Percentiles rank a stretch among this genome's conserved stretches.
Evolutionary conservation across 768 basidiomycete genomes (phyloP).

Genomic region (Panaeolus papilionaceus): DNA sequence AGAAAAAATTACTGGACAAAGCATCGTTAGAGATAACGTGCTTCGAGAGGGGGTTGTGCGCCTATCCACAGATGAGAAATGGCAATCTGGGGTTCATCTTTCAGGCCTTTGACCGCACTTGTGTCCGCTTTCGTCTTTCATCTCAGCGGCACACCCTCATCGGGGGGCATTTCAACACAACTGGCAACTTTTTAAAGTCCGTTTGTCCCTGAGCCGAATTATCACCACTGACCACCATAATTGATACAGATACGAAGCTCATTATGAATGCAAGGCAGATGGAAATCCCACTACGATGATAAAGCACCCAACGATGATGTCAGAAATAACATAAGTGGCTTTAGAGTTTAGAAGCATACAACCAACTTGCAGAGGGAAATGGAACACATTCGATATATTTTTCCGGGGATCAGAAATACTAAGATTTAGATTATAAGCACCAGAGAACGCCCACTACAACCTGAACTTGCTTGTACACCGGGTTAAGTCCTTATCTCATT

Average conservation of each 20-base stretch:
- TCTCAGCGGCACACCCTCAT: background rate
- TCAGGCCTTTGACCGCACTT: background rate
- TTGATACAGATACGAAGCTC: background rate
- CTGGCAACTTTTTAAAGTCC: background rate
- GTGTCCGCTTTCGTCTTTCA: background rate
- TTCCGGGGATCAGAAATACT: background rate
- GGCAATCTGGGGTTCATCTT: background rate
- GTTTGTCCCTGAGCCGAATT: background rate
- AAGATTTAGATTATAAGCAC: no score
- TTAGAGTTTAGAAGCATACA: background rate
- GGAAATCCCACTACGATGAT: background rate
- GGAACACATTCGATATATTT: background rate
- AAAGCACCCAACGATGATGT: background rate
- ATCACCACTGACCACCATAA: background rate
- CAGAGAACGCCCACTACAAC: no score
- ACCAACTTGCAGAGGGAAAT: no score
- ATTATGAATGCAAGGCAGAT: background rate
- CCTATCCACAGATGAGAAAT: background rate
- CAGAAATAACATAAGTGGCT: constrained; percentile 13
- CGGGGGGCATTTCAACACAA: background rate
- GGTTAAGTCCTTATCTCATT: background rate
- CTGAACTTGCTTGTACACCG: background rate
- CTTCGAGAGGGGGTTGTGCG: background rate
- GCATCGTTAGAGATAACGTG: no score
- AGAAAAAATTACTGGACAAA: no score